Evolutionary conservation across 2,329 filamentous ascomycete species (phyloP).

Genomic region (Botrytis aclada): DNA sequence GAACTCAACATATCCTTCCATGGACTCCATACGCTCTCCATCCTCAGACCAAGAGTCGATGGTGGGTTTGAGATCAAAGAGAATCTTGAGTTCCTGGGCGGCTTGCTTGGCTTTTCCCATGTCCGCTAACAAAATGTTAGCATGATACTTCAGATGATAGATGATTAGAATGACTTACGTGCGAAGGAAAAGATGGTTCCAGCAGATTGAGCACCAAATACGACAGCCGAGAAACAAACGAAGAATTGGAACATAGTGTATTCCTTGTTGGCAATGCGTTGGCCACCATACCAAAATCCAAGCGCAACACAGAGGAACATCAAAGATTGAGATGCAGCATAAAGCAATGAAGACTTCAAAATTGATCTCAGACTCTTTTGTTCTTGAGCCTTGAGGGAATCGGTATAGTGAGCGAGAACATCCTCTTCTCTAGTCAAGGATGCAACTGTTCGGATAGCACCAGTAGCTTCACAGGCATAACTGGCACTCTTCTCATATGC

Average conservation of each 20-base stretch:
- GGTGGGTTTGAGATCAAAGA: slow-evolving; percentile 77
- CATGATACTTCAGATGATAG: background rate
- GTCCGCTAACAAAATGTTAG: slow-evolving; percentile 51
- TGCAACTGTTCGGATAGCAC: slow-evolving; percentile 89
- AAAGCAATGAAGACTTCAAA: slow-evolving; percentile 72
- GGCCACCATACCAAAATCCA: slow-evolving; percentile 90
- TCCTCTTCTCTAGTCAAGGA: slow-evolving; percentile 84
- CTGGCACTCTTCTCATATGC: slow-evolving; percentile 79
- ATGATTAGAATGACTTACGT: slow-evolving; percentile 38
- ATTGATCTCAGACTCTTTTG: slow-evolving; percentile 68
- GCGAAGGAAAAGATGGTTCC: slow-evolving; percentile 87
- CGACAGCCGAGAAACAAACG: slow-evolving; percentile 80
- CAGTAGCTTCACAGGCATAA: slow-evolving; percentile 90
- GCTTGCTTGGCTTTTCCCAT: slow-evolving; percentile 92
- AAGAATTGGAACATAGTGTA: slow-evolving; percentile 87
- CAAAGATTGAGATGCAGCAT: slow-evolving; percentile 79
- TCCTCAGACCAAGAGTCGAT: slow-evolving; percentile 80
- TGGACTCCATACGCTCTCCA: slow-evolving; percentile 58
- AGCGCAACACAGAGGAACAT: slow-evolving; percentile 82
- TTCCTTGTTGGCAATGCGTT: slow-evolving; percentile 65
- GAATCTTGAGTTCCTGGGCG: slow-evolving; percentile 71
- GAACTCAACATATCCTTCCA: slow-evolving; percentile 83
- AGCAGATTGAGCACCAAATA: slow-evolving; percentile 90
- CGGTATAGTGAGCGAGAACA: slow-evolving; percentile 69
- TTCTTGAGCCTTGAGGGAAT: slow-evolving; percentile 63